These are phyloP conservation scores for Meyerozyma carpophila DNA, from an alignment of 1,139 yeast genomes.

Conservation along the genomic window DNA sequence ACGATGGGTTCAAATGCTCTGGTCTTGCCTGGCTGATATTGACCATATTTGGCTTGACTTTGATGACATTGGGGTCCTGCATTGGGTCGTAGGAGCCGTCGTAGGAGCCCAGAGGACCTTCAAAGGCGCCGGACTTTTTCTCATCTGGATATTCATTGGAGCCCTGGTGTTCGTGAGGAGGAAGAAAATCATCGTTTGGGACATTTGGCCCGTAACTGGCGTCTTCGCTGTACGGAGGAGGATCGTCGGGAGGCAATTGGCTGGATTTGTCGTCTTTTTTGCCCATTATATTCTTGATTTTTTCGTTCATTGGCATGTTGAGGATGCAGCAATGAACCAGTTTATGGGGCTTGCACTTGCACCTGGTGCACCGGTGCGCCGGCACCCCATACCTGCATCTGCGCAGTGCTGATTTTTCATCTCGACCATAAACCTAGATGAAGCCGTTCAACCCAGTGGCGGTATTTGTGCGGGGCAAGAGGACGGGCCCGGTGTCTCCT, in stretches of 20 bases:
- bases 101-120: neutral
- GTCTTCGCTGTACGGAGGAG: slow-evolving; percentile 1
- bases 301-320: neutral
- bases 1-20: slow-evolving; percentile 33
- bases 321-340: neutral
- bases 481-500: slow-evolving; percentile 39
- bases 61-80: slow-evolving; percentile 25
- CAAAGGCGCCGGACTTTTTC: neutral
- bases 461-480: slow-evolving; percentile 33
- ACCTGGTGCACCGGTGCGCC: neutral
- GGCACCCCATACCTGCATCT: neutral
- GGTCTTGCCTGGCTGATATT: slow-evolving; percentile 34
- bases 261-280: neutral
- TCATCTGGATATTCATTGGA: neutral
- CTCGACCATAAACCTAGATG: neutral
- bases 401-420: slow-evolving; percentile 1
- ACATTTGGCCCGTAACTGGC: neutral
- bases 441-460: slow-evolving; percentile 1
- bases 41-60: slow-evolving; percentile 30
- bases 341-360: neutral
- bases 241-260: neutral
- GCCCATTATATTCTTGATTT: neutral
- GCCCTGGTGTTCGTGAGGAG: neutral
- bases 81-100: slow-evolving; percentile 14
- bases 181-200: neutral